Percentiles rank a stretch among this genome's conserved stretches.
Evolutionary conservation across 2,329 filamentous ascomycete genomes (phyloP).

Genomic region (Alternaria solani): DNA sequence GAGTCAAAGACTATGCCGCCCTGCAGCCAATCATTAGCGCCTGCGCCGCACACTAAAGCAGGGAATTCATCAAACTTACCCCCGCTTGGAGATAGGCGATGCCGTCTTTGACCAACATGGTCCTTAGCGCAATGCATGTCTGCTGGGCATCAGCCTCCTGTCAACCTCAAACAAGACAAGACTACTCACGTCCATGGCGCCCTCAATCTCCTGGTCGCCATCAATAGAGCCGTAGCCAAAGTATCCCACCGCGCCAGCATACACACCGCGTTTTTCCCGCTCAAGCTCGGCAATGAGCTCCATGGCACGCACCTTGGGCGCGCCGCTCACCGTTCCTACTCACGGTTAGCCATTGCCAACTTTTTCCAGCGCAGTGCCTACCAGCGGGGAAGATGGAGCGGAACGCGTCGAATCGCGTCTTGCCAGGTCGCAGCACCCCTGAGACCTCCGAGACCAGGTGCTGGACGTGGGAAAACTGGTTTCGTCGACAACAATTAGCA

Average conservation of each 20-base stretch:
- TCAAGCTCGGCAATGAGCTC: slow-evolving; percentile 95
- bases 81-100: slow-evolving; percentile 89
- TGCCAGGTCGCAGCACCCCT: slow-evolving; percentile 80
- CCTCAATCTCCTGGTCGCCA: slow-evolving; percentile 69
- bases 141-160: slow-evolving; percentile 41
- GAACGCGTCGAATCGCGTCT: slow-evolving; percentile 94
- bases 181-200: slow-evolving; percentile 77
- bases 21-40: slow-evolving; percentile 36
- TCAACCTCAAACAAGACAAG: slow-evolving; percentile 14
- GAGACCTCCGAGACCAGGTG: slow-evolving; percentile 97
- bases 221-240: slow-evolving; percentile 86
- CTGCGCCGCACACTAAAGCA: slow-evolving; percentile 17
- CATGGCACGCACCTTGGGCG: slow-evolving; percentile 96
- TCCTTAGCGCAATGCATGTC: slow-evolving; percentile 77
- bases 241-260: slow-evolving; percentile 95
- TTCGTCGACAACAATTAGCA: slow-evolving; percentile 20
- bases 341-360: slow-evolving; percentile 21
- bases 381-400: slow-evolving; percentile 96
- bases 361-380: slow-evolving; percentile 26
- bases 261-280: slow-evolving; percentile 90
- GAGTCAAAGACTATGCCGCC: slow-evolving; percentile 68
- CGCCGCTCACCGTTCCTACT: slow-evolving; percentile 79
- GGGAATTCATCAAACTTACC: slow-evolving; percentile 66
- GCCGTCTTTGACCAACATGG: slow-evolving; percentile 93
- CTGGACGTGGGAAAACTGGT: slow-evolving; percentile 91